Conservation (phyloP, 2,329 filamentous ascomycete species). For the Diaporthe velutina region DNA sequence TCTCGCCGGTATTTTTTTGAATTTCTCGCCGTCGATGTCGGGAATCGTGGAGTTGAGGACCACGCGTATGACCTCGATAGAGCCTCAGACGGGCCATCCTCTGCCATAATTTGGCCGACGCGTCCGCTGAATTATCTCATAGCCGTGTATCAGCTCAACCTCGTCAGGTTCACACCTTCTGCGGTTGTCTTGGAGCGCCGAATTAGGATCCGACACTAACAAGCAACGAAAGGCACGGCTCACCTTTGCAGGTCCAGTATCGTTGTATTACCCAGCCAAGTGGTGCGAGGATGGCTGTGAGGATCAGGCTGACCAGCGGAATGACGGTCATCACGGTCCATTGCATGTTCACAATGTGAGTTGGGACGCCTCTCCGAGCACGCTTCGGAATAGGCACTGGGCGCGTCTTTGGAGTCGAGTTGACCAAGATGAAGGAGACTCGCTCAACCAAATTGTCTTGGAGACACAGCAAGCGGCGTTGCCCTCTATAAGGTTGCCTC, state of each 20-base stretch:
- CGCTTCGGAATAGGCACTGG: not conserved
- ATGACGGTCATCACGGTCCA: conserved; percentile 25
- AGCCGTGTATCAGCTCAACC: conserved; percentile 28
- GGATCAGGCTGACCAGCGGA: conserved; percentile 15
- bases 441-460: not conserved
- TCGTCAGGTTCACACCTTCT: conserved; percentile 17
- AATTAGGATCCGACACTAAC: conserved; percentile 22
- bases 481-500: conserved; percentile 10
- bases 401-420: not conserved
- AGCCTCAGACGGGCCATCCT: conserved; percentile 26
- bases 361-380: not conserved
- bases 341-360: conserved; percentile 22
- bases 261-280: conserved; percentile 25
- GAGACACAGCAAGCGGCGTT: not conserved
- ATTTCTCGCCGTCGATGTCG: not conserved
- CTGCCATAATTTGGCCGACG: conserved; percentile 30
- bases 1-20: not conserved
- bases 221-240: not conserved
- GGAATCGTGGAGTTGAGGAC: not conserved
- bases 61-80: not conserved
- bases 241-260: conserved; percentile 24
- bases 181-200: conserved; percentile 2
- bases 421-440: not conserved
- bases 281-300: conserved; percentile 30
- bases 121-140: conserved; percentile 25